Evolutionary conservation across 1,284 basidiomycete genomes (phyloP).

Genomic region (Pterulicium gracile): DNA sequence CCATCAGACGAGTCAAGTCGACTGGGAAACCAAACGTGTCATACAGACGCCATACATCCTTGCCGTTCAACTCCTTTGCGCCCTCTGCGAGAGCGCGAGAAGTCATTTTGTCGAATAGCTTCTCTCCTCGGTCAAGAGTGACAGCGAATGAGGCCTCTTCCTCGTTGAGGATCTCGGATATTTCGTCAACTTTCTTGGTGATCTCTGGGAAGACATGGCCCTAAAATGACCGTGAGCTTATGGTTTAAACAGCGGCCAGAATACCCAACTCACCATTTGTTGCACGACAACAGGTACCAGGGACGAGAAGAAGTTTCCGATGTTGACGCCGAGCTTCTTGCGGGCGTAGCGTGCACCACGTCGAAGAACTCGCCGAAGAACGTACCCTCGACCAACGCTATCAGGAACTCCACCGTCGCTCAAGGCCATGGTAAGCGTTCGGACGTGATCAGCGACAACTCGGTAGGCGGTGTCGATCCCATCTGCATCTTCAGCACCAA

Average conservation of each 20-base stretch:
- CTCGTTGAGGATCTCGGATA: conserved; percentile 95
- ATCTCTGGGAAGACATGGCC: conserved; percentile 92
- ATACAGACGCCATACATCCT: conserved; percentile 95
- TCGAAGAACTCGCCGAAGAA: conserved; percentile 85
- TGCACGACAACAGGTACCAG: conserved; percentile 86
- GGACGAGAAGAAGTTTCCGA: conserved; percentile 93
- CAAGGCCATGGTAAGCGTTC: conserved; percentile 92
- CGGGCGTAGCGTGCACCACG: conserved; percentile 91
- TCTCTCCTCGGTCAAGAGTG: conserved; percentile 94
- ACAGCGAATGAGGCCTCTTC: conserved; percentile 96
- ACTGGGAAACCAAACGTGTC: conserved; percentile 99
- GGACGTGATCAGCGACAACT: conserved; percentile 93
- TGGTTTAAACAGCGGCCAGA: conserved; percentile 8
- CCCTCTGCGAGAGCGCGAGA: conserved; percentile 57
- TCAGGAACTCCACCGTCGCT: conserved; percentile 95
- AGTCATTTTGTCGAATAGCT: conserved; percentile 90
- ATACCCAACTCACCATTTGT: conserved; percentile 54
- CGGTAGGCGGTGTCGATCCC: conserved; percentile 97
- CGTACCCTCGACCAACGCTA: conserved; percentile 94
- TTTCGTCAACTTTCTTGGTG: conserved; percentile 71
- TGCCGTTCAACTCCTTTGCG: conserved; percentile 67
- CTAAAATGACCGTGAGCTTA: conserved; percentile 30
- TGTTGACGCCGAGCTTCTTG: conserved; percentile 91
- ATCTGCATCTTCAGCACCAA: conserved; percentile 88
- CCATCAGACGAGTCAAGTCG: conserved; percentile 95